phyloP scores from a whole-genome alignment of 2,329 filamentous ascomycete genomes.

The Fusarium palustre region DNA sequence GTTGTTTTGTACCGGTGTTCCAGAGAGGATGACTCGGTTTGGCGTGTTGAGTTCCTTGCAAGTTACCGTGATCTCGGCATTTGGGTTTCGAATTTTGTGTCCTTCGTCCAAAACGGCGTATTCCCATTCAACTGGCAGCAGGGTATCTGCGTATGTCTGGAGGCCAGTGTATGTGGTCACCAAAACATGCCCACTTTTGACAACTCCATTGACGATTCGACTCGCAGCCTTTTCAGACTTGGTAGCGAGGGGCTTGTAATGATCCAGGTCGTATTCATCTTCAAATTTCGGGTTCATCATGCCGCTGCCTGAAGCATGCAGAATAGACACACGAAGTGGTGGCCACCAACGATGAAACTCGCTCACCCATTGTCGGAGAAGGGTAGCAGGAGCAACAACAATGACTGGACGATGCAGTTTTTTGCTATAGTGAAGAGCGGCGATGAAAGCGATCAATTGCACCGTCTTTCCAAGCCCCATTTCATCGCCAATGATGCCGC shows the following conservation, averaged over 20 bases:
- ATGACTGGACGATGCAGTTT: constrained; percentile 87
- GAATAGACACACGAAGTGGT: constrained; percentile 92
- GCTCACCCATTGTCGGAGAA: constrained; percentile 97
- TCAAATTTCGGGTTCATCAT: constrained; percentile 86
- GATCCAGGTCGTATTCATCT: constrained; percentile 63
- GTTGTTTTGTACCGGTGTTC: constrained; percentile 98
- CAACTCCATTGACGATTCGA: constrained; percentile 84
- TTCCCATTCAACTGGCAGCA: constrained; percentile 88
- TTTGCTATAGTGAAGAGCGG: constrained; percentile 91
- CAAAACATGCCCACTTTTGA: constrained; percentile 87
- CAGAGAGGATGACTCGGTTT: constrained; percentile 92
- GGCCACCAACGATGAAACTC: constrained; percentile 99
- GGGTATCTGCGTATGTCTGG: constrained; percentile 87
- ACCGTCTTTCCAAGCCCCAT: constrained; percentile 98
- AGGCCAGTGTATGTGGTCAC: constrained; percentile 96
- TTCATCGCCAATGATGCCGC: constrained; percentile 95
- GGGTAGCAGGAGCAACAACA: constrained; percentile 91
- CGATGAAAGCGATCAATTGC: constrained; percentile 79
- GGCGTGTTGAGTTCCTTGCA: constrained; percentile 93
- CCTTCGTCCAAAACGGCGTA: constrained; percentile 97
- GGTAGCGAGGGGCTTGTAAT: constrained; percentile 51
- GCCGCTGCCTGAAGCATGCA: constrained; percentile 95
- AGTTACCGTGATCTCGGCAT: constrained; percentile 92
- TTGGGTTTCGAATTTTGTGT: constrained; percentile 97
- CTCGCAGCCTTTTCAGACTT: constrained; percentile 71